Base-by-base conservation (phyloP, 495 filamentous ascomycete genomes). In the Alectoria sarmentosa region DNA sequence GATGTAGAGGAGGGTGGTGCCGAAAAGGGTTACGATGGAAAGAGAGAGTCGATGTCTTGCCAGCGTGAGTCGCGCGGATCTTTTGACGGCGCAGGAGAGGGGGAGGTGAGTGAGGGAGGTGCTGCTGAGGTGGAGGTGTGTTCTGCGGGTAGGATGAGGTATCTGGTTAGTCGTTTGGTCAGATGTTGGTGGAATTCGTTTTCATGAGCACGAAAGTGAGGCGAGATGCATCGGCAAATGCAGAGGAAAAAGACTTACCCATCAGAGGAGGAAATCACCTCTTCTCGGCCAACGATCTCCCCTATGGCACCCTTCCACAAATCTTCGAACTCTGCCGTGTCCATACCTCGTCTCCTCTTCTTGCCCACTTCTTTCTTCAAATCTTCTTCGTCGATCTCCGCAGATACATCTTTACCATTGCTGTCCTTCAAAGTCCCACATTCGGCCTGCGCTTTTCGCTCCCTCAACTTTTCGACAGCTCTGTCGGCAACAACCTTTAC, bases 21-120 rank as follows among this genome's bases (percentile, higher is more conserved):
- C 41, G n/a, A 80, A 62, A 6, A 87, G 56, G 48, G 84, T 76
- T 76, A 94, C 69, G 81, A 84, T 70, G 80, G 84, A 82, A 96
- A 97, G 84, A 83, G 88, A 79, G 85, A 95, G 79, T 90, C 94
- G 85, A 96, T 98, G 84, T 88, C 88, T 83, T 83, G 90, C 86
- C 90, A 96, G 76, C 82, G 93, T 85, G 85, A 89, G 88, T 80
- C 90, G 84, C 84, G 95, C 78, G 79, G 91, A 91, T 80, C 92
- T 86, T 79, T 84, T 84, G 90, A 92, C 69, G 78, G 90, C 84
- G 80, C 95, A 99, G 78, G 75, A 71, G 86, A 96, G 80, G 78
- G 92, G 83, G 86, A 98, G 80, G 71, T 87, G 83, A 82, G 90
- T 86, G 86, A 94, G 87, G 79, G 92, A 96, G 80, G 79, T 83